phyloP scores from a whole-genome alignment of 345 rosid genomes.

The Populus ilicifolia region DNA sequence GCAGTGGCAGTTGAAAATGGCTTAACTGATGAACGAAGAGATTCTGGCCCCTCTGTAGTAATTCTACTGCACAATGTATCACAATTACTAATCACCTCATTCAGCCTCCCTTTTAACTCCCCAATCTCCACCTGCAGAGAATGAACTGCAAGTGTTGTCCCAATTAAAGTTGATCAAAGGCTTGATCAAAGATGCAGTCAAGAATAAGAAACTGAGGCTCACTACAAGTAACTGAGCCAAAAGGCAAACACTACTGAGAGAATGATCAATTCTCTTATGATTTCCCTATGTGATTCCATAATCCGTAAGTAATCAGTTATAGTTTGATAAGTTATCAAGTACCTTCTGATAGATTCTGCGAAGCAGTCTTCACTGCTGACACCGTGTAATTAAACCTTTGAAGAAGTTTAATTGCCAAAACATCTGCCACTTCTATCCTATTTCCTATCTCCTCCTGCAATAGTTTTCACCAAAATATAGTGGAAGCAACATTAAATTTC shows the following conservation, averaged over 20 bases:
- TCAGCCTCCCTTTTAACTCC: slow-evolving; percentile 82
- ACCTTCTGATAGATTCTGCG: slow-evolving; percentile 88
- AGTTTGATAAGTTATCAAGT: not conserved
- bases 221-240: not conserved
- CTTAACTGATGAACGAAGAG: slow-evolving; percentile 46
- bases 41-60: slow-evolving; percentile 66
- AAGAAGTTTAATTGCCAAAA: slow-evolving; percentile 78
- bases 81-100: slow-evolving; percentile 78
- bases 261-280: not conserved
- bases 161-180: not conserved
- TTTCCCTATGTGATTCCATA: not conserved
- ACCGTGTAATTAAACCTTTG: slow-evolving; percentile 71
- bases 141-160: slow-evolving; percentile 51
- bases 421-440: slow-evolving; percentile 90
- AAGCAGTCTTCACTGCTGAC: slow-evolving; percentile 69
- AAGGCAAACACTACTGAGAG: not conserved
- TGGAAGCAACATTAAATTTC: not conserved
- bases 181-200: not conserved
- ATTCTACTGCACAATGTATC: slow-evolving; percentile 80
- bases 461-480: slow-evolving; percentile 6
- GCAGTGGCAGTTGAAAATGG: slow-evolving; percentile 43
- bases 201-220: not conserved
- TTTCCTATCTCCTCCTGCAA: slow-evolving; percentile 86
- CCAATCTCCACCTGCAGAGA: slow-evolving; percentile 84
- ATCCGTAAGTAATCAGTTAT: too few species aligned